Evolutionary conservation across 176 grass and related monocot genomes (phyloP).

Genomic region (Thinopyrum elongatum): DNA sequence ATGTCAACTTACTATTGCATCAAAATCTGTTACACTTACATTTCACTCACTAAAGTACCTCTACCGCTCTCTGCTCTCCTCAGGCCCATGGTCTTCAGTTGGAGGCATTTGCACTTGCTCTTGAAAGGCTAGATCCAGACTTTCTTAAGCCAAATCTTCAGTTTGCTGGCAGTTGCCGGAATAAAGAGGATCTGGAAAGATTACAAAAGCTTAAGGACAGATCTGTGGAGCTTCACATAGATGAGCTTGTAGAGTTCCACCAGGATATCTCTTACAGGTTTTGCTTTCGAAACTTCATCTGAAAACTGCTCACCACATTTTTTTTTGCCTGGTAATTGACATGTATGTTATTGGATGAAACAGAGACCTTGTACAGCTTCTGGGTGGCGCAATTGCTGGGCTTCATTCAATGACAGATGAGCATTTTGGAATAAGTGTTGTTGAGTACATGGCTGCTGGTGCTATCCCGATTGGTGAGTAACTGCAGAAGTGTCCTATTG

Average conservation of each 20-base stretch:
- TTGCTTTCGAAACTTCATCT: background rate
- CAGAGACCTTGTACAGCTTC: constrained; percentile 78
- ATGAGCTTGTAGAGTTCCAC: constrained; percentile 86
- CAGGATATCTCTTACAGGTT: constrained; percentile 74
- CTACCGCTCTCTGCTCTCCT: background rate
- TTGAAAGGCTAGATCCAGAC: constrained; percentile 60
- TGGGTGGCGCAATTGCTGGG: constrained; percentile 71
- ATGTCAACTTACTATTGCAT: background rate
- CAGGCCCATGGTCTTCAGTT: constrained; percentile 92
- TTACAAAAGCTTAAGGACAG: constrained; percentile 77
- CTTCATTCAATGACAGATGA: constrained; percentile 98
- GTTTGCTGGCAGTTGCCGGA: constrained; percentile 83
- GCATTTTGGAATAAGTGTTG: constrained; percentile 93
- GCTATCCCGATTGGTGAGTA: constrained; percentile 87
- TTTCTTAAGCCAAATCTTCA: constrained; percentile 70
- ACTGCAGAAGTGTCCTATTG: background rate
- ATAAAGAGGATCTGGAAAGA: constrained; percentile 81
- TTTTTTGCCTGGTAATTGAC: background rate
- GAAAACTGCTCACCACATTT: background rate
- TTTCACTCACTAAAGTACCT: constrained; percentile 17
- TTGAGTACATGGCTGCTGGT: constrained; percentile 96
- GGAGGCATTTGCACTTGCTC: constrained; percentile 80
- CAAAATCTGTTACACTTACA: background rate
- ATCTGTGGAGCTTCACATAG: constrained; percentile 63
- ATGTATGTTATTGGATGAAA: constrained; percentile 12